Evolutionary conservation across 768 basidiomycete genomes (phyloP).

Genomic region (Inosperma sp.): DNA sequence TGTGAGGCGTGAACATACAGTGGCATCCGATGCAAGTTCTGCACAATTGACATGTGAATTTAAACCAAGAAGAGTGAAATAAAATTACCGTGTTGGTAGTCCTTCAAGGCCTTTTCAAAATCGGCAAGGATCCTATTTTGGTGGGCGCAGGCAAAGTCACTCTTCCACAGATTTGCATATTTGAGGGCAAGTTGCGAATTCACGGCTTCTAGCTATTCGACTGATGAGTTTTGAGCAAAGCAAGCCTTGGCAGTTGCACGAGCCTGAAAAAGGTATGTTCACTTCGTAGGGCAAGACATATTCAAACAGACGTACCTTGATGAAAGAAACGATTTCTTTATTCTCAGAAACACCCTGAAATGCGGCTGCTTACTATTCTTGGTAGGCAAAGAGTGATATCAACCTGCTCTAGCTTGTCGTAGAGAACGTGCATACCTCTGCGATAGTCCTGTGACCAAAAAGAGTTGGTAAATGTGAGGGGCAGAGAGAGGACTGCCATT

Average conservation of each 20-base stretch:
- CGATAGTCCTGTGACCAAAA: conserved; percentile 95
- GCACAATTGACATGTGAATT: no score
- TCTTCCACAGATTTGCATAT: no score
- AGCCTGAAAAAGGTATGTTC: conserved; percentile 42
- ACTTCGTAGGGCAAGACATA: no score
- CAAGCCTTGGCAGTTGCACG: conserved; percentile 67
- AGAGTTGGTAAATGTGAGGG: conserved; percentile 84
- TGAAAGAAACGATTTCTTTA: conserved; percentile 76
- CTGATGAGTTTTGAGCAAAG: conserved; percentile 52
- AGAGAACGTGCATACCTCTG: conserved; percentile 74
- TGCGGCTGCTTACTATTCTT: conserved; percentile 18
- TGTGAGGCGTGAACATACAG: no score
- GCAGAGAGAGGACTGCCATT: conserved; percentile 86
- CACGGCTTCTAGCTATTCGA: no score
- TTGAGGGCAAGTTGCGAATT: no score
- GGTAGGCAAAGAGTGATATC: conserved; percentile 16
- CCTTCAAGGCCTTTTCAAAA: no score
- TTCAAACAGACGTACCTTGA: conserved; percentile 52
- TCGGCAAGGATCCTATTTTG: no score
- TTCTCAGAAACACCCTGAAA: conserved; percentile 76
- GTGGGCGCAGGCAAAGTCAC: no score
- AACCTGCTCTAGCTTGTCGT: conserved; percentile 74
- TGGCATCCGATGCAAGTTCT: no score
- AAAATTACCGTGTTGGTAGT: no score
- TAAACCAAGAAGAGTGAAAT: no score